Conservation (phyloP, 1,139 yeast genomes). For the Pichia sp. region DNA sequence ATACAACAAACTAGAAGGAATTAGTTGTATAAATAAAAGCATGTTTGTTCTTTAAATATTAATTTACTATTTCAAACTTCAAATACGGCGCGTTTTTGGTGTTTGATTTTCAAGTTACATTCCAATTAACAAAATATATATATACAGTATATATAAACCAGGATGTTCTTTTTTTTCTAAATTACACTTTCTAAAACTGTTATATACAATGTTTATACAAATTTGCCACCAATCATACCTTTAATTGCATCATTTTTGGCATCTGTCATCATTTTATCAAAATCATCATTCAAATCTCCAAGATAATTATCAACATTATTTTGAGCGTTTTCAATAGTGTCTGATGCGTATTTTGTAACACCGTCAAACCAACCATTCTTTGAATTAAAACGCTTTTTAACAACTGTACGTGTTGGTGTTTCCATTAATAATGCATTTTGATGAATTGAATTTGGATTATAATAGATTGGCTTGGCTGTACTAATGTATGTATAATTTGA, state of each 20-base stretch:
- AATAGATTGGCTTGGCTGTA: slow-evolving; percentile 25
- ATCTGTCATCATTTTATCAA: slow-evolving; percentile 26
- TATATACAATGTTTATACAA: slow-evolving; percentile 33
- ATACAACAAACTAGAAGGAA: no score
- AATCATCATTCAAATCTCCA: slow-evolving; percentile 26
- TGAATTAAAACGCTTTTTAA: slow-evolving; percentile 1
- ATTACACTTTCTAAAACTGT: no score
- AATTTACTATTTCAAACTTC: no score
- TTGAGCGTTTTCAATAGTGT: slow-evolving; percentile 21
- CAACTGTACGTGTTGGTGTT: slow-evolving; percentile 12
- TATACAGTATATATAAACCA: no score
- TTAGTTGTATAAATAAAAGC: no score
- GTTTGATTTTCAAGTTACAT: no score
- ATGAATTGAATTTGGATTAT: slow-evolving; percentile 28
- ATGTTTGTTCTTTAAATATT: no score
- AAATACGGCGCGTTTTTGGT: no score
- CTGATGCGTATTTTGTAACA: slow-evolving; percentile 18
- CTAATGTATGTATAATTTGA: slow-evolving; percentile 31
- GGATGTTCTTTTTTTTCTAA: no score
- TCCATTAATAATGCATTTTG: slow-evolving; percentile 23
- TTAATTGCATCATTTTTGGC: slow-evolving; percentile 27
- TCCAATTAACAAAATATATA: no score
- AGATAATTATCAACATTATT: slow-evolving; percentile 22
- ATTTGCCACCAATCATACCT: slow-evolving; percentile 20
- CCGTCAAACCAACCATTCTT: slow-evolving; percentile 17